Base-by-base conservation (phyloP, 495 filamentous ascomycete genomes). In the Cercophora newfieldiana region DNA sequence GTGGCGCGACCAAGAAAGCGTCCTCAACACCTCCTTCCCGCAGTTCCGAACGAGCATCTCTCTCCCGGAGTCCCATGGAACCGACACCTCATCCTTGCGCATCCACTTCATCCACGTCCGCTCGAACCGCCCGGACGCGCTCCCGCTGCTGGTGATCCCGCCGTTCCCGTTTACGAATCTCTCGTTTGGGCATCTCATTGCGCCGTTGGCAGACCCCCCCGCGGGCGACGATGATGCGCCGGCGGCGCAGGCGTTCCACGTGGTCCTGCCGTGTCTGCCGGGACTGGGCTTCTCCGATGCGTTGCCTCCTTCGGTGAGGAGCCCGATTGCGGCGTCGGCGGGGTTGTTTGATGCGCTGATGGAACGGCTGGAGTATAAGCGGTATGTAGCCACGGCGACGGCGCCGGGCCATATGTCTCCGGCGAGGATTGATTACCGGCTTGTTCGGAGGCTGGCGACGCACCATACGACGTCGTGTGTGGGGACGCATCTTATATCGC, bases 151-250 rank as follows among this genome's bases (percentile, higher is more conserved):
- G 19, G 81, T 90, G 56, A 72, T 89, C 48, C 89, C 89, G 59
- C 83, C 85, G 30, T 91, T 90, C 79, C 91, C 91, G 8, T 86
- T 92, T 14, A 87, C 84, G 51, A 91, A 89, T 71, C 75, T 92
- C 50, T 88, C 90, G 70, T 82, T 88, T 18, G 83, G 79, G 14
- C 88, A 89, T 54, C 74, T 93, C 24, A 76, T 92, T 44, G 81
- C 83, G 14, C 74, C 83, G 7, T 80, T 93, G 59, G 83, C 82
- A 0, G 68, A 76, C 1, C 82, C 82, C 0, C 72, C n/a, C n/a
- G n/a, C n/a, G n/a, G n/a, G n/a, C n/a, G n/a, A n/a, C n/a, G n/a
- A 78, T 7, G 71, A 77, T 60, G 70, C 77, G 14, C 67, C 68
- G 22, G 69, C 77, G 44, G 74, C 78, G 5, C 87, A 87, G 18